Percentiles rank a stretch among this genome's conserved stretches.
Conservation (phyloP, 2,329 filamentous ascomycete genomes). For the Neocucurbitaria cava region DNA sequence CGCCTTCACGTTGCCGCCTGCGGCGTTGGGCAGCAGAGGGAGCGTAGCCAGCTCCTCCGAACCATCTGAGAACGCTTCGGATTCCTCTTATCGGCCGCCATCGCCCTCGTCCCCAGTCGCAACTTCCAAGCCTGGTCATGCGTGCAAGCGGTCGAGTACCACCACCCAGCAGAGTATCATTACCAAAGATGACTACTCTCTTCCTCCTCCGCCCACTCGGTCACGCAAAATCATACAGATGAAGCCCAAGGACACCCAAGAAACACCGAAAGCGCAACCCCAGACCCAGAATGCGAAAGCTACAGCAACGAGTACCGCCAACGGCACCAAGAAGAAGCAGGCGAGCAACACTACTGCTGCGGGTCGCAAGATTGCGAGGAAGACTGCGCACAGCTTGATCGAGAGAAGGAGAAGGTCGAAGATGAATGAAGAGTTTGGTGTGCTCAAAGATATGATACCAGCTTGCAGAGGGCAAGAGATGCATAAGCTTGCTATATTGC, state of each 20-base stretch:
- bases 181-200: conserved; percentile 72
- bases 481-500: conserved; percentile 95
- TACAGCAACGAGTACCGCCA: conserved; percentile 22
- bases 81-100: conserved; percentile 60
- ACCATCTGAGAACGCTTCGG: conserved; percentile 56
- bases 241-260: conserved; percentile 67
- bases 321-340: conserved; percentile 75
- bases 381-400: conserved; percentile 95
- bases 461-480: conserved; percentile 93
- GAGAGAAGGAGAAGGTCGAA: conserved; percentile 89
- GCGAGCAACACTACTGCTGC: conserved; percentile 74
- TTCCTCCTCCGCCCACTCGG: conserved; percentile 90
- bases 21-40: conserved; percentile 65
- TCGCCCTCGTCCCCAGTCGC: conserved; percentile 50
- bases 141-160: conserved; percentile 42
- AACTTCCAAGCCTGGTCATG: conserved; percentile 37
- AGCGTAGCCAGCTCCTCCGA: conserved; percentile 55
- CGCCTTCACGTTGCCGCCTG: conserved; percentile 78
- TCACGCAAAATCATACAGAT: conserved; percentile 98
- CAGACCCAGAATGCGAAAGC: conserved; percentile 30
- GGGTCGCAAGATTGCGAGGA: conserved; percentile 92
- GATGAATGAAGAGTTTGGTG: conserved; percentile 98
- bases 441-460: conserved; percentile 93
- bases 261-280: conserved; percentile 28
- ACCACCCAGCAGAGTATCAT: conserved; percentile 42